Percentiles rank a stretch among this genome's conserved stretches.
These are phyloP conservation scores for Astragalus glycyphyllos DNA, from an alignment of 306 rosid species.

Conservation along the genomic window DNA sequence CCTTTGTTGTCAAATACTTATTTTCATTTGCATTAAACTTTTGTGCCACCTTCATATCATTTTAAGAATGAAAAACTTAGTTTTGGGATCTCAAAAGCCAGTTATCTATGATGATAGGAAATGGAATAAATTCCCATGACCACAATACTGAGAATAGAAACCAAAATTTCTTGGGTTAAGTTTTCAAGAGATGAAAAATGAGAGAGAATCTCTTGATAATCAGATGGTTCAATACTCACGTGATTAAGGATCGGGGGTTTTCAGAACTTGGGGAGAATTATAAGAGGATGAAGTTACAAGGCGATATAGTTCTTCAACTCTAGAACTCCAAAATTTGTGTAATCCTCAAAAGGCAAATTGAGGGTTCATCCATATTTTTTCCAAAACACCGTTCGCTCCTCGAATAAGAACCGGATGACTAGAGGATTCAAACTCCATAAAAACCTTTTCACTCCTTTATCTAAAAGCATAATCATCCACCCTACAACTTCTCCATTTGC, in stretches of 20 bases:
- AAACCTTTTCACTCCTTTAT: background rate
- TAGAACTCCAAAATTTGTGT: background rate
- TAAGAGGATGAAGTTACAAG: background rate
- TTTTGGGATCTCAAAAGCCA: background rate
- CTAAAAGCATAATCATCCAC: background rate
- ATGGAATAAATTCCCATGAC: background rate
- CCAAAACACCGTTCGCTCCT: background rate
- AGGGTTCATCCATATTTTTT: background rate
- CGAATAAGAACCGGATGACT: background rate
- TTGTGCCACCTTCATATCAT: background rate
- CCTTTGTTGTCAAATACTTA: background rate
- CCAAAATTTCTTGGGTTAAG: background rate
- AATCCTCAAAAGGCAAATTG: background rate
- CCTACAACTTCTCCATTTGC: background rate
- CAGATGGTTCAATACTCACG: background rate
- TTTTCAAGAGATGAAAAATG: background rate
- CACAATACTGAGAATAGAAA: background rate
- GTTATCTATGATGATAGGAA: background rate
- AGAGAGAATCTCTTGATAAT: background rate
- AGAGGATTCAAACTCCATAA: background rate
- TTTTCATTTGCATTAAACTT: background rate
- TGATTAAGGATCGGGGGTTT: background rate
- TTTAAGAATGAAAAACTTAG: background rate
- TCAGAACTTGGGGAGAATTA: background rate
- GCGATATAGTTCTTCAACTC: conserved; percentile 1